Percentiles rank a stretch among this genome's conserved stretches.
phyloP scores from a whole-genome alignment of 306 rosid genomes.

The Malus asiatica region DNA sequence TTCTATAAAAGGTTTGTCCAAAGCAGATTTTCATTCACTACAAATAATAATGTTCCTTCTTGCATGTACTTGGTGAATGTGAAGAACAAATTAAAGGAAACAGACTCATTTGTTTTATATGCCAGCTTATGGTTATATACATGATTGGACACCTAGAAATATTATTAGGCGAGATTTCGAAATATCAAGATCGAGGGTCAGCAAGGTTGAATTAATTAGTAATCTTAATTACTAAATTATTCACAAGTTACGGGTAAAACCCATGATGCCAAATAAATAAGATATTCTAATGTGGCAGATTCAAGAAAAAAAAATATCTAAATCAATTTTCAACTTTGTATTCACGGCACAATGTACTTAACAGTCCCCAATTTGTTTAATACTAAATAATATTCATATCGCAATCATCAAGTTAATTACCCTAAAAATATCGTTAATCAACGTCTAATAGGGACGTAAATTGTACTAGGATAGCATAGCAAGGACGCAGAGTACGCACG shows the following conservation, averaged over 20 bases:
- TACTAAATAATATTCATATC: not conserved
- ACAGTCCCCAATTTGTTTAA: not conserved
- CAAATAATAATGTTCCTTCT: too few relatives aligned
- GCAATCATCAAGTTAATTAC: not conserved
- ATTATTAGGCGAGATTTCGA: not conserved
- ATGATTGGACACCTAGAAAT: not conserved
- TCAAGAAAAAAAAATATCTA: not conserved
- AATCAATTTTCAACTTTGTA: slow-evolving; percentile 4
- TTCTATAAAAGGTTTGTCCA: too few relatives aligned
- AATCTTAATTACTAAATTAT: not conserved
- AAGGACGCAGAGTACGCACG: slow-evolving; percentile 10
- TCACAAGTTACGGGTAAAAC: not conserved
- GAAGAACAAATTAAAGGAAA: too few relatives aligned
- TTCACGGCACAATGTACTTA: slow-evolving; percentile 9
- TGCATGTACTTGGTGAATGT: too few relatives aligned
- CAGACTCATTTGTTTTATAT: too few relatives aligned
- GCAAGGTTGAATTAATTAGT: not conserved
- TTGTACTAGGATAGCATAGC: not conserved
- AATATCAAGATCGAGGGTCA: not conserved
- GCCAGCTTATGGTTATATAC: too few relatives aligned
- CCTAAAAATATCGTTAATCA: not conserved
- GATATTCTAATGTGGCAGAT: not conserved
- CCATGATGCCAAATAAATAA: not conserved
- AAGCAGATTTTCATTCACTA: too few relatives aligned
- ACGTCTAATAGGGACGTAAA: not conserved